phyloP scores from a whole-genome alignment of 768 basidiomycete genomes.

The Amanita jacksonii region DNA sequence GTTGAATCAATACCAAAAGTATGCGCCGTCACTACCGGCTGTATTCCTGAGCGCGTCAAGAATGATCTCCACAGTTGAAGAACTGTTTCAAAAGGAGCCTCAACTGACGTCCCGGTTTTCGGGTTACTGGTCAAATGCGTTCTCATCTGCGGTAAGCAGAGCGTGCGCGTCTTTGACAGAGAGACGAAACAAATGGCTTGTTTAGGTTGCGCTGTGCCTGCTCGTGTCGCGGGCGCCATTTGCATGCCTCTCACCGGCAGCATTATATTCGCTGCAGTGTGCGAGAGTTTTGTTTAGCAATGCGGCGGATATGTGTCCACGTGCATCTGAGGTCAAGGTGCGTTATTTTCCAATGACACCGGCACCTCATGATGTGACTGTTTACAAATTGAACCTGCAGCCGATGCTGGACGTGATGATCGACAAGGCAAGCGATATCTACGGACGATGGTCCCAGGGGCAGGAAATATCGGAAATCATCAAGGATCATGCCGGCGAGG shows the following conservation, averaged over 20 bases:
- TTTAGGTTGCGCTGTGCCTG: slow-evolving; percentile 40
- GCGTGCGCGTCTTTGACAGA: slow-evolving; percentile 1
- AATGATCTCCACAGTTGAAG: slow-evolving; percentile 52
- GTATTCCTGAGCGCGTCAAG: slow-evolving; percentile 54
- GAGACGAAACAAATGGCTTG: not conserved
- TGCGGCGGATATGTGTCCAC: slow-evolving; percentile 35
- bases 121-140: slow-evolving; percentile 45
- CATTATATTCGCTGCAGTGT: slow-evolving; percentile 50
- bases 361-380: too few species aligned
- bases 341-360: slow-evolving; percentile 13
- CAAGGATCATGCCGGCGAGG: slow-evolving; percentile 27
- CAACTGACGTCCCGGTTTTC: slow-evolving; percentile 45
- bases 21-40: slow-evolving; percentile 62
- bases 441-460: slow-evolving; percentile 35
- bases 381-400: slow-evolving; percentile 15
- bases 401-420: slow-evolving; percentile 41
- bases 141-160: slow-evolving; percentile 38
- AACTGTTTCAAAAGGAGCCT: slow-evolving; percentile 48
- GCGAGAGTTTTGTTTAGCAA: slow-evolving; percentile 35
- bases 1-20: slow-evolving; percentile 53
- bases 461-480: slow-evolving; percentile 35
- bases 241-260: slow-evolving; percentile 52
- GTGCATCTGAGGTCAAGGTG: slow-evolving; percentile 37
- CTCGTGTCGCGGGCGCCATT: slow-evolving; percentile 59
- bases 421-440: slow-evolving; percentile 40